phyloP scores from a whole-genome alignment of 257 asterid species.

The Handroanthus guayacan region DNA sequence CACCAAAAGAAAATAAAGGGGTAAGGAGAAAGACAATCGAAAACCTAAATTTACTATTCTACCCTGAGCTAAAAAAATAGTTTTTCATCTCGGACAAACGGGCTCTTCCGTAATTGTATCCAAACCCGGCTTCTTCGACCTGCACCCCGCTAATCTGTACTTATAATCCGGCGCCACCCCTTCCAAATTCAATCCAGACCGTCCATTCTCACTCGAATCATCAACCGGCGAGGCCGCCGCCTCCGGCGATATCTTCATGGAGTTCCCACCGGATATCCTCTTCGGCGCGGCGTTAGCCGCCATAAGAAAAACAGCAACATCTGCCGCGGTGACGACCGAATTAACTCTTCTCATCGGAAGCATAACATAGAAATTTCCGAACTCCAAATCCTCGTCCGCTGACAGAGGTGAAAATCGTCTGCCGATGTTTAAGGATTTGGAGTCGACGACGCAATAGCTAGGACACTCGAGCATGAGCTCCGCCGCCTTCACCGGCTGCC shows the following conservation, averaged over 20 bases:
- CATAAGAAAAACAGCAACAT: slow-evolving; percentile 59
- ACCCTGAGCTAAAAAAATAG: not conserved
- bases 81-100: slow-evolving; percentile 38
- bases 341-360: slow-evolving; percentile 62
- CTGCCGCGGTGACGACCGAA: slow-evolving; percentile 62
- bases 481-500: slow-evolving; percentile 68
- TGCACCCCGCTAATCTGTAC: slow-evolving; percentile 44
- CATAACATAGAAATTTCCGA: slow-evolving; percentile 63
- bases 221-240: slow-evolving; percentile 29
- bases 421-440: slow-evolving; percentile 54
- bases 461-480: slow-evolving; percentile 81
- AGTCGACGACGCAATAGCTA: slow-evolving; percentile 54
- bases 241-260: slow-evolving; percentile 50
- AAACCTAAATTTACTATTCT: not conserved
- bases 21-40: not conserved
- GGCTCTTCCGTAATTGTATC: slow-evolving; percentile 66
- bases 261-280: slow-evolving; percentile 51
- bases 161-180: slow-evolving; percentile 44
- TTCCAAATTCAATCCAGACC: slow-evolving; percentile 42
- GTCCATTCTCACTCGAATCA: slow-evolving; percentile 32
- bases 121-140: slow-evolving; percentile 61
- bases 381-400: slow-evolving; percentile 71
- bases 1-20: not conserved
- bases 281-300: slow-evolving; percentile 56
- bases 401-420: slow-evolving; percentile 62